phyloP scores from a whole-genome alignment of 106 monocot genomes.

The Hemerocallis citrina region DNA sequence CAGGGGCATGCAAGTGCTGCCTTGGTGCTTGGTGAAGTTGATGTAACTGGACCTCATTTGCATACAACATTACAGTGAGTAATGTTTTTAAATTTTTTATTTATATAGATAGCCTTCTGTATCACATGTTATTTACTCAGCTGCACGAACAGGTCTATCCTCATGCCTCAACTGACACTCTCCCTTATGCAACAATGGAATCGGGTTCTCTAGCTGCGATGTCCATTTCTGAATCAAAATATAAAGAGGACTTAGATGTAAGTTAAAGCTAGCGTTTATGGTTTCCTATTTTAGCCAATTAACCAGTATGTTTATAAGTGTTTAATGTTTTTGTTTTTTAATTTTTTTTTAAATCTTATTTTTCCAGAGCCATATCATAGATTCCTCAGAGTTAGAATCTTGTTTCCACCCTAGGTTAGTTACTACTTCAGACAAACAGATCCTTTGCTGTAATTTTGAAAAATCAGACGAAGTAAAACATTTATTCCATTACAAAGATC shows the following conservation, averaged over 20 bases:
- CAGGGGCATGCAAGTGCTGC: constrained; percentile 99
- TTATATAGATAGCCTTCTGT: not conserved
- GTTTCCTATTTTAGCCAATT: too few species aligned
- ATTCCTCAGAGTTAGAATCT: too few species aligned
- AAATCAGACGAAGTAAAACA: too few species aligned
- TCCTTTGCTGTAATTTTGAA: too few species aligned
- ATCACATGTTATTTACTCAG: not conserved
- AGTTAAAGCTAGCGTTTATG: too few species aligned
- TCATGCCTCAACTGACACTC: constrained; percentile 99
- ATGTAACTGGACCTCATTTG: constrained; percentile 95
- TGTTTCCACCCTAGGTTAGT: too few species aligned
- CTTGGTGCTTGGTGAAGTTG: constrained; percentile 96
- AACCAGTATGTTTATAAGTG: too few species aligned
- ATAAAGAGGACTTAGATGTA: constrained; percentile 77
- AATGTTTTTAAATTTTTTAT: not conserved
- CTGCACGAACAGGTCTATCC: constrained; percentile 65
- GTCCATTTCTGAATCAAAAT: constrained; percentile 95
- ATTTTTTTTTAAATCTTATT: too few species aligned
- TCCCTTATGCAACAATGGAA: constrained; percentile 99
- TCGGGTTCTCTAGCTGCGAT: constrained; percentile 99
- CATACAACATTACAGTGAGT: constrained; percentile 85
- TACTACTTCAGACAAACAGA: too few species aligned
- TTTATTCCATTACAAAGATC: too few species aligned
- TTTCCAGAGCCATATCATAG: too few species aligned
- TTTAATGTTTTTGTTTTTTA: too few species aligned